Base-by-base conservation (phyloP, 148 eudicot genomes). In the Rhododendron kiyosumense region DNA sequence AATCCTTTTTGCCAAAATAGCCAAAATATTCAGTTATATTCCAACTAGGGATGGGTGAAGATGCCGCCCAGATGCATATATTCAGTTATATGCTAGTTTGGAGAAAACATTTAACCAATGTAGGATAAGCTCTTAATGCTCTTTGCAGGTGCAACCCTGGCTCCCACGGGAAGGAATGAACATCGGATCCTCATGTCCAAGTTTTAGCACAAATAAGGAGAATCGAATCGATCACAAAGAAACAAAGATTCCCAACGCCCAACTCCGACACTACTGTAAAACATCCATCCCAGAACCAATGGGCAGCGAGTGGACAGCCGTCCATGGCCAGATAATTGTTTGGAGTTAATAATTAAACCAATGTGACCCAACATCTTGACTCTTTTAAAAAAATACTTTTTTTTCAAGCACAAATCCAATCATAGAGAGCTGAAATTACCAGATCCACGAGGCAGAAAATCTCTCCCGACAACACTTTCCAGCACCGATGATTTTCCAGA, bases 381-480 rank as follows among this genome's bases (percentile, higher is more conserved):
- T 71, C 69, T 32, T 76, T 59, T 61, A 34, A 28, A 48, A 67
- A 28, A 6, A 59, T 54, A 63, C 8, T 12, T 43, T 51, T 34
- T 12, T 5, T 28, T 59, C 49, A 45, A 49, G 11, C 22, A 79
- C 63, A 15, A 84, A 83, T 82, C 57, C 36, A 83, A 83, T 38
- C 2, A 52, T 26, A 38, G 22, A 8, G 8, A 82, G 45, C 14
- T 0, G 79, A 82, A 48, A 36, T 45, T 91, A 95, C 99, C 99
- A 12, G 99, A 95, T 95, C 99, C 99, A 86, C 99, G 99, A 84
- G 99, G 99, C 85, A 97, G 93, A 89, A 97, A 97, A 92, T 97
- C 99, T 89, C 99, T 91, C 32, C 99, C 99, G 0, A 97, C 99
- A 61, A 97, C 91, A 82, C 98, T 95, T 88, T 95, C 99, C 85